Conservation (phyloP, 2,329 filamentous ascomycete species). For the Fulvia fulva region DNA sequence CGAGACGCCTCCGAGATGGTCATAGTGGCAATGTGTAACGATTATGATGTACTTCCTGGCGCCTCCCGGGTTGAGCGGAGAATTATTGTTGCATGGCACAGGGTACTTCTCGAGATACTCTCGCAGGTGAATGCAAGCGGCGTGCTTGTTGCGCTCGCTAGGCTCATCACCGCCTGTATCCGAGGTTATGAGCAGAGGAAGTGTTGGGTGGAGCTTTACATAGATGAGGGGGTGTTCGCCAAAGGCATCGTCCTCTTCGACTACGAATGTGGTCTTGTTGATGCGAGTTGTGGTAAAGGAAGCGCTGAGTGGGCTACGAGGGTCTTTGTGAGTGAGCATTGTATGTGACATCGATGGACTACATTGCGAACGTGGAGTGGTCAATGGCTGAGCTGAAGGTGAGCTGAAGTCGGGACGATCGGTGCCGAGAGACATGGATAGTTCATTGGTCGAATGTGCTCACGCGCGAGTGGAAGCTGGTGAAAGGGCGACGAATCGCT, state of each 20-base stretch:
- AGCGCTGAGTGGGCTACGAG: neutral
- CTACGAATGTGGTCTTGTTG: slow-evolving; percentile 43
- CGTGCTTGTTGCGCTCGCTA: slow-evolving; percentile 24
- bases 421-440: neutral
- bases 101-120: slow-evolving; percentile 42
- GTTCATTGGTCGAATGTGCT: neutral
- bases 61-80: slow-evolving; percentile 37
- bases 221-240: slow-evolving; percentile 47
- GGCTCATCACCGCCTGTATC: slow-evolving; percentile 47
- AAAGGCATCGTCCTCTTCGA: slow-evolving; percentile 44
- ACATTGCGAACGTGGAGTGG: neutral
- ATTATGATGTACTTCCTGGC: slow-evolving; percentile 39
- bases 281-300: slow-evolving; percentile 38
- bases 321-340: neutral
- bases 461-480: neutral
- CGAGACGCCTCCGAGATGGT: slow-evolving; percentile 37
- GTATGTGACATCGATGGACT: neutral
- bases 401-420: neutral
- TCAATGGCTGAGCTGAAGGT: neutral
- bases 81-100: slow-evolving; percentile 33
- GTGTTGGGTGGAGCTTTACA: slow-evolving; percentile 38
- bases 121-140: slow-evolving; percentile 35
- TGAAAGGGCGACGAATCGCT: neutral
- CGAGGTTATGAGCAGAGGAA: slow-evolving; percentile 37
- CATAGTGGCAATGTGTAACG: slow-evolving; percentile 48